Evolutionary conservation across 345 rosid genomes (phyloP), one percentile per base, ranked within the genome.

Genomic region (Pistacia atlantica): DNA sequence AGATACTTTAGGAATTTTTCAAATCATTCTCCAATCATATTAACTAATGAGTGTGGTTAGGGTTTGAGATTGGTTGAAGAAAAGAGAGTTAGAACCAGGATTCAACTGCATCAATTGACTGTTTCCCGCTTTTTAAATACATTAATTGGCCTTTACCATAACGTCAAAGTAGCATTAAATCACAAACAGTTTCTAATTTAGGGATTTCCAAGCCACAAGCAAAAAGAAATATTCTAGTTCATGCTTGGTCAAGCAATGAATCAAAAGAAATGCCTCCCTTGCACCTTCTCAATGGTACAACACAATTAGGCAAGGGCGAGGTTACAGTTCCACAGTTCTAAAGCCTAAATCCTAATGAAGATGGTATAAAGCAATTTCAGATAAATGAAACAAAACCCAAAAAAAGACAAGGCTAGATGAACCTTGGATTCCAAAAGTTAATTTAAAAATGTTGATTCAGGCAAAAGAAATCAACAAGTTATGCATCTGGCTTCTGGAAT

Each of bases 31-130:
- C 6, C 25, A 56, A 48, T 22, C 25, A 22, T 22, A 22, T 22
- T 22, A 22, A 22, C 25, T 22, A 38, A 77, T 58, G 13, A 64
- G 75, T 75, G 80, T 72, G 69, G 75, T 77, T 77, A 72, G 51
- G 4, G 16, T 14, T 25, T 49, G 76, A 74, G 58, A n/a, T 55
- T 75, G 18, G 45, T 2, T 73, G 55, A 66, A 76, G 63, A 52
- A 68, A 11, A n/a, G 20, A 11, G 60, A 48, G 46, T 5, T 4
- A 3, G 9, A 58, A 79, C 45, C 22, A 55, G 52, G 66, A 74
- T 65, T 11, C 58, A 80, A 59, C 61, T 54, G 56, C 67, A 52
- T 22, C 12, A 22, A 22, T 31, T 31, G 33, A 31, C 33, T 31
- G 33, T 2, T 31, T 31, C 52, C 18, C 28, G n/a, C 51, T 72